These are phyloP conservation scores for Pelargonium australe DNA, from an alignment of 441 rosid species.

Conservation along the genomic window DNA sequence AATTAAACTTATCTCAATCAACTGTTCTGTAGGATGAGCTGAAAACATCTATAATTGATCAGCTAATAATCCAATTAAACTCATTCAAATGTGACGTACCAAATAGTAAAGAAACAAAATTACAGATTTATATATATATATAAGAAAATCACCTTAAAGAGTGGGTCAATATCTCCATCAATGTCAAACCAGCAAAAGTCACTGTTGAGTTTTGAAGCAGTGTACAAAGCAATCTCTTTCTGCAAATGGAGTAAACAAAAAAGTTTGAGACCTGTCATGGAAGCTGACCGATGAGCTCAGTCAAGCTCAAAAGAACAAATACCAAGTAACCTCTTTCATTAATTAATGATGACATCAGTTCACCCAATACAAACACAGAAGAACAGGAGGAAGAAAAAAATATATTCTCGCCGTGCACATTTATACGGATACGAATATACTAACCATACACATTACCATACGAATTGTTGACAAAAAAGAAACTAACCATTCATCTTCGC, in stretches of 20 bases:
- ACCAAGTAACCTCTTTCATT: not conserved
- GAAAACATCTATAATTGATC: not conserved
- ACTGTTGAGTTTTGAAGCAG: constrained; percentile 73
- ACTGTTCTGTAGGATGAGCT: not conserved
- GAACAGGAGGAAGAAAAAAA: not conserved
- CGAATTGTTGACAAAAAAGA: not conserved
- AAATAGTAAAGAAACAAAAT: constrained; percentile 7
- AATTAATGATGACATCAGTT: not conserved
- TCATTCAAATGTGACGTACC: not conserved
- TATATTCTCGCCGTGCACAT: not conserved
- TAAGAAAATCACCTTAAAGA: constrained; percentile 68
- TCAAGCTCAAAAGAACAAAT: not conserved
- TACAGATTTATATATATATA: too few relatives aligned
- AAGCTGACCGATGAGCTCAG: not conserved
- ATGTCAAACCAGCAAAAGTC: constrained; percentile 91
- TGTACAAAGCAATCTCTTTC: constrained; percentile 96
- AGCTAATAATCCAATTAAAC: not conserved
- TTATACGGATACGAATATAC: not conserved
- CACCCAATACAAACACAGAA: not conserved
- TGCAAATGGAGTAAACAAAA: constrained; percentile 35
- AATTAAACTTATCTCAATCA: not conserved
- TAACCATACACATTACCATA: not conserved
- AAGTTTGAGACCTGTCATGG: constrained; percentile 13
- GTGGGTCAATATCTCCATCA: constrained; percentile 89
- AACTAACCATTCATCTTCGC: not conserved